Evolutionary conservation across 257 asterid genomes (phyloP).

Genomic region (Marsdenia floribunda): DNA sequence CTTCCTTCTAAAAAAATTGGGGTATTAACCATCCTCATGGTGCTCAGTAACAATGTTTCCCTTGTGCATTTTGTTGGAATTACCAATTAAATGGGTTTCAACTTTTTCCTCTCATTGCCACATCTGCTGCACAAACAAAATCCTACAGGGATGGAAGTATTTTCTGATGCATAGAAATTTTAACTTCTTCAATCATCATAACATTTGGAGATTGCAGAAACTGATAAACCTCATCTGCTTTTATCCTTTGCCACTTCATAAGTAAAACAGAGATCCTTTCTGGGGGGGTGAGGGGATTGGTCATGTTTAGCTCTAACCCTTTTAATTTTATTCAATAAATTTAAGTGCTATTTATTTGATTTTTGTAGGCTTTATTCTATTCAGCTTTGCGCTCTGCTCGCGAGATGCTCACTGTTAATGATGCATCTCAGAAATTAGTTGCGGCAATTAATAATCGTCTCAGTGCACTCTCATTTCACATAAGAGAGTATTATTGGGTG

Average conservation of each 20-base stretch:
- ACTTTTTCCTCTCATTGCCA: too few relatives aligned
- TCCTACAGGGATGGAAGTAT: neutral
- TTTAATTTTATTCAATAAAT: neutral
- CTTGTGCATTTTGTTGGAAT: too few relatives aligned
- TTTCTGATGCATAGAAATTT: neutral
- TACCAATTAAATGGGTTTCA: too few relatives aligned
- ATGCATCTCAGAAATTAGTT: slow-evolving; percentile 51
- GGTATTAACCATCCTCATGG: too few relatives aligned
- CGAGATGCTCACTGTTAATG: slow-evolving; percentile 61
- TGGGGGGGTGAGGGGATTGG: too few relatives aligned
- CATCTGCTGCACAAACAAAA: neutral
- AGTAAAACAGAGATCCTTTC: neutral
- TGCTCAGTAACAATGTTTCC: too few relatives aligned
- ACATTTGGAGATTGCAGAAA: neutral
- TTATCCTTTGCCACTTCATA: neutral
- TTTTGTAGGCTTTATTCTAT: slow-evolving; percentile 57
- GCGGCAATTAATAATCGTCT: slow-evolving; percentile 62
- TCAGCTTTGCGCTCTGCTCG: slow-evolving; percentile 70
- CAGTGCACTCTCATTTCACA: slow-evolving; percentile 64
- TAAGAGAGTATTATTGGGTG: slow-evolving; percentile 68
- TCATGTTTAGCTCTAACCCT: neutral
- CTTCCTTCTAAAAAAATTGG: too few relatives aligned
- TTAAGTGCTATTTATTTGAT: neutral
- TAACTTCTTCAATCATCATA: too few relatives aligned
- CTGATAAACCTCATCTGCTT: neutral